Conservation (phyloP, 1,284 basidiomycete species). For the Trichosporon sp. region DNA sequence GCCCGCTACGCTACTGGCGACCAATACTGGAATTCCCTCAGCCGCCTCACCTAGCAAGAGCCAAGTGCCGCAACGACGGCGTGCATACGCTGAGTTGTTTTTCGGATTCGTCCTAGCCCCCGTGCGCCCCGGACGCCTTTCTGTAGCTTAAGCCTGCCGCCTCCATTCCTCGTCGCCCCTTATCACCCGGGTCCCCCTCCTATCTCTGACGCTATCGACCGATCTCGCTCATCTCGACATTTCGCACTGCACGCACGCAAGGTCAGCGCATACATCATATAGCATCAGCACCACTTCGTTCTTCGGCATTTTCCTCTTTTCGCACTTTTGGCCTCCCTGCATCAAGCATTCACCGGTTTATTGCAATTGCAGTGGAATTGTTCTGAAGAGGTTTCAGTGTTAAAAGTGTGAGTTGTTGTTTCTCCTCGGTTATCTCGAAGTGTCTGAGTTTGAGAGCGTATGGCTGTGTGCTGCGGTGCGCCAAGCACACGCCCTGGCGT, state of each 20-base stretch:
- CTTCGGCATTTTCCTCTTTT: not conserved
- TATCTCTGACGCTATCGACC: not conserved
- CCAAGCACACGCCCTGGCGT: not conserved
- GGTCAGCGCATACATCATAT: not conserved
- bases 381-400: not conserved
- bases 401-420: not conserved
- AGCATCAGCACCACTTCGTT: not conserved
- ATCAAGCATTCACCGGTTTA: not conserved
- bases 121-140: no score
- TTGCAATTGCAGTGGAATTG: not conserved
- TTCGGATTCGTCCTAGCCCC: not conserved
- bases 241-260: not conserved
- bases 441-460: not conserved
- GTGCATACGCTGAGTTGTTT: not conserved
- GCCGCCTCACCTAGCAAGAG: not conserved
- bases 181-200: not conserved
- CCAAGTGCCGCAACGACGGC: not conserved
- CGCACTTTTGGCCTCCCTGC: not conserved
- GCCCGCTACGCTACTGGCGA: no score
- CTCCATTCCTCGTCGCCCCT: not conserved
- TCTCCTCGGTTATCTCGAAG: not conserved
- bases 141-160: not conserved
- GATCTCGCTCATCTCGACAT: slow-evolving; percentile 1
- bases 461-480: not conserved
- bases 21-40: not conserved